Conservation (phyloP, 2,329 filamentous ascomycete genomes). For the Pseudogymnoascus destructans region DNA sequence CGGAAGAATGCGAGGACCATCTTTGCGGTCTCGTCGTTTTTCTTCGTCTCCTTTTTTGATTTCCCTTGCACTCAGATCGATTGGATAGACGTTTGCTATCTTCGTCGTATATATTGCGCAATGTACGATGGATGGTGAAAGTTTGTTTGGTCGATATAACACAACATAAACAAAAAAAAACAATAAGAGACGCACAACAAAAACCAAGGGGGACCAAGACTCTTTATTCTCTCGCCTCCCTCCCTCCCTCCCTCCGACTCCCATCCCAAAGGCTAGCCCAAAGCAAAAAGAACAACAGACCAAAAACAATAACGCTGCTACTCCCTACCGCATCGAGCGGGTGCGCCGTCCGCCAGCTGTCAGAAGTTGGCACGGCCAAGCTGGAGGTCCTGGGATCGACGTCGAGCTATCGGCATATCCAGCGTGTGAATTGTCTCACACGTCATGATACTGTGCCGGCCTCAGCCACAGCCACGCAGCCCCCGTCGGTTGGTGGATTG, state of each 20-base stretch:
- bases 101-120: not conserved
- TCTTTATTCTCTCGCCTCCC: not conserved
- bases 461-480: not conserved
- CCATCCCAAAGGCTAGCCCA: too few relatives aligned
- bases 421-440: not conserved
- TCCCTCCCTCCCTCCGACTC: not conserved
- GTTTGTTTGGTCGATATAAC: not conserved
- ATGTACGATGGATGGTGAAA: not conserved
- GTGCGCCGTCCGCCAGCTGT: not conserved
- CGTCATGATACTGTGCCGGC: not conserved
- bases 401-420: too few relatives aligned
- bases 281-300: not conserved
- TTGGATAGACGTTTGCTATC: not conserved
- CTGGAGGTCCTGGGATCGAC: too few relatives aligned
- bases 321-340: not conserved
- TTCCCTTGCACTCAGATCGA: not conserved
- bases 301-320: not conserved
- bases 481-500: not conserved
- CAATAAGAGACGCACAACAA: not conserved
- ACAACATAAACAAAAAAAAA: not conserved
- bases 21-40: not conserved
- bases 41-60: not conserved
- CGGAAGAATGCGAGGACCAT: constrained; percentile 30
- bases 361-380: not conserved
- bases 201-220: not conserved